Conservation (phyloP, 2,329 filamentous ascomycete genomes). For the Epichloe elymi region DNA sequence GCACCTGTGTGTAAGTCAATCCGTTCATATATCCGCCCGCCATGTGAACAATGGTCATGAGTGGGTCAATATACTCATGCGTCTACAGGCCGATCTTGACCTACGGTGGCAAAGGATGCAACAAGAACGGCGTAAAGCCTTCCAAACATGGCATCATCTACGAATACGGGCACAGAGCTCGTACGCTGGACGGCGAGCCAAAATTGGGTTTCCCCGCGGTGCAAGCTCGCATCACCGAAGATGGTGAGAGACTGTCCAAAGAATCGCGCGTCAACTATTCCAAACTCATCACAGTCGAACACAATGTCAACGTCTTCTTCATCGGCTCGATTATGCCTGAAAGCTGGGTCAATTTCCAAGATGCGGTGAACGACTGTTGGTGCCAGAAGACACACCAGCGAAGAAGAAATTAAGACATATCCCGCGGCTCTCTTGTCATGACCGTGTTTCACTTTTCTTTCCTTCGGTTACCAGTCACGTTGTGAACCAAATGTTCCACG, state of each 20-base stretch:
- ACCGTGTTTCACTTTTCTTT: neutral
- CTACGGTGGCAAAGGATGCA: constrained; percentile 38
- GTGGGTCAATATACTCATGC: neutral
- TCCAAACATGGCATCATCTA: constrained; percentile 41
- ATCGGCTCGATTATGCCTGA: constrained; percentile 32
- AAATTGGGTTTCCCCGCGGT: constrained; percentile 34
- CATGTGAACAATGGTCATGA: neutral
- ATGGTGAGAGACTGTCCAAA: constrained; percentile 30
- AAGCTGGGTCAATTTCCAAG: constrained; percentile 27
- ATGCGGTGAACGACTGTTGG: constrained; percentile 38
- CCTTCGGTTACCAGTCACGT: neutral
- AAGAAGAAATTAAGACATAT: constrained; percentile 10
- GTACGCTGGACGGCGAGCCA: constrained; percentile 27
- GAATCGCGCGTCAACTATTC: constrained; percentile 46
- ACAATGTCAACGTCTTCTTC: constrained; percentile 44
- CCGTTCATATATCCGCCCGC: neutral
- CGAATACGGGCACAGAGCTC: constrained; percentile 20
- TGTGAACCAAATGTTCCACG: neutral
- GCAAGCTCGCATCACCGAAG: constrained; percentile 27
- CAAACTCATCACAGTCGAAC: constrained; percentile 41
- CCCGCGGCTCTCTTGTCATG: neutral
- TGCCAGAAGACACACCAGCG: constrained; percentile 27
- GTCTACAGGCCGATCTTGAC: constrained; percentile 38
- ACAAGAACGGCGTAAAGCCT: constrained; percentile 38
- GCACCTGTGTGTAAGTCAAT: constrained; percentile 37